Evolutionary conservation across 2,329 filamentous ascomycete species (phyloP), one percentile per base, ranked within the genome.

Genomic region (Monosporascus sp.): DNA sequence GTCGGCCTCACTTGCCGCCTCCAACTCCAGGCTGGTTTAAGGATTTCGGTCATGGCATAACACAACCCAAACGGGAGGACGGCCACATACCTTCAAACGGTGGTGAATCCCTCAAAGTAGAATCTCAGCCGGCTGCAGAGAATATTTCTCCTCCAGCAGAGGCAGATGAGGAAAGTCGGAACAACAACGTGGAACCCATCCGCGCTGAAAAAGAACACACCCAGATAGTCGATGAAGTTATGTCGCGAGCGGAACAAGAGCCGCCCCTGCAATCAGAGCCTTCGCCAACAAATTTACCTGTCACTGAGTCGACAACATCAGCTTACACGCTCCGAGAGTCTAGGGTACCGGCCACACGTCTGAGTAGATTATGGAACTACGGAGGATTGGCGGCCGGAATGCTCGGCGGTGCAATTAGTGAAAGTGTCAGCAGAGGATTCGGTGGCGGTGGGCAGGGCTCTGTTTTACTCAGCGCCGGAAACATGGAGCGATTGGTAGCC

Each of bases 351-450:
- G 89, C 94, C 0, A 91, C 91, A 7, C 85, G 94, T 4, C 73
- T 99, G 50, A 88, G 92, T 44, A 83, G 94, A 52, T 75, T 99
- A 24, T 97, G 93, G 90, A 95, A 99, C 71, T 99, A 97, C 67
- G 84, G 91, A 52, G 91, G 94, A 0, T 80, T 99, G 5, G 94
- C 91, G 26, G 93, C 91, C 1, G 95, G 93, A 47, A 96, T 99
- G 92, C 85, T 96, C 7, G 90, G 95, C 63, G 94, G 94, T 1
- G 92, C 92, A 27, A 84, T 97, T 56, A 88, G 85, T 1, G 94
- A 99, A 70, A 83, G 88, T 50, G 75, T 99, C 60, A 90, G 89
- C 66, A 84, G 93, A 55, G 86, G 86, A 2, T 86, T 92, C 37
- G 90, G 91, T 7, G 82, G 85, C 52, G 78, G 80, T 19, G 72